A percentile compares a stretch with the other conserved stretches of the same genome.
phyloP scores from a whole-genome alignment of 148 eudicot species.

The Rhododendron mucronatum region DNA sequence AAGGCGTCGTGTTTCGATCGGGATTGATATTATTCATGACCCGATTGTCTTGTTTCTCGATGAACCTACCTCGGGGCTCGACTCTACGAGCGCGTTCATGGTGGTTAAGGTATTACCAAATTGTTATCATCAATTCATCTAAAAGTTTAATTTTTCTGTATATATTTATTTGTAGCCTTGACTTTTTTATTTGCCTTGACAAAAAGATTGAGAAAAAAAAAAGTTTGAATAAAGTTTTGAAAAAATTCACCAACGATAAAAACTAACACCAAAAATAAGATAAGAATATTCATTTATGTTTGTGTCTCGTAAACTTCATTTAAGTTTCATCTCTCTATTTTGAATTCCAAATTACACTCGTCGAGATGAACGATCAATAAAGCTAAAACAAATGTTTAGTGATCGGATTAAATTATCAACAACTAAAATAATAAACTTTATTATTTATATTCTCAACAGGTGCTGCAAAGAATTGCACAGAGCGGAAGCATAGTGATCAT shows the following conservation, averaged over 20 bases:
- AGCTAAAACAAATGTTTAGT: too few relatives aligned
- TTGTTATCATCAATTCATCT: neutral
- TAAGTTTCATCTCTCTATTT: too few relatives aligned
- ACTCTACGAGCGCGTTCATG: conserved; percentile 88
- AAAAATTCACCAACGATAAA: neutral
- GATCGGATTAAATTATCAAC: neutral
- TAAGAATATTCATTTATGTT: too few relatives aligned
- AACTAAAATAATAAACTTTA: too few relatives aligned
- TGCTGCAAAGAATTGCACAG: conserved; percentile 68
- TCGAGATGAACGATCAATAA: neutral
- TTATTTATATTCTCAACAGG: conserved; percentile 10
- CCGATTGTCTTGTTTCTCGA: conserved; percentile 78
- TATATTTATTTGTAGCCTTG: too few relatives aligned
- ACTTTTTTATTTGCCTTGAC: too few relatives aligned
- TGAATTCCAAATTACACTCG: neutral
- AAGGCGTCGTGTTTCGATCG: conserved; percentile 79
- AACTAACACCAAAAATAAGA: too few relatives aligned
- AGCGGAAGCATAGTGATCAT: conserved; percentile 80
- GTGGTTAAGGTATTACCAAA: conserved; percentile 37
- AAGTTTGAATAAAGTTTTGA: neutral
- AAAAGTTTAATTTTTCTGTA: neutral
- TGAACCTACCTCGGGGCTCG: conserved; percentile 91
- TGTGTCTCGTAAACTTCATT: too few relatives aligned
- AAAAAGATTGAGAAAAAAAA: neutral
- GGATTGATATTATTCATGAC: conserved; percentile 79